These are phyloP conservation scores for Bipolaris sorokiniana DNA, from an alignment of 2,329 filamentous ascomycete species.

Conservation along the genomic window DNA sequence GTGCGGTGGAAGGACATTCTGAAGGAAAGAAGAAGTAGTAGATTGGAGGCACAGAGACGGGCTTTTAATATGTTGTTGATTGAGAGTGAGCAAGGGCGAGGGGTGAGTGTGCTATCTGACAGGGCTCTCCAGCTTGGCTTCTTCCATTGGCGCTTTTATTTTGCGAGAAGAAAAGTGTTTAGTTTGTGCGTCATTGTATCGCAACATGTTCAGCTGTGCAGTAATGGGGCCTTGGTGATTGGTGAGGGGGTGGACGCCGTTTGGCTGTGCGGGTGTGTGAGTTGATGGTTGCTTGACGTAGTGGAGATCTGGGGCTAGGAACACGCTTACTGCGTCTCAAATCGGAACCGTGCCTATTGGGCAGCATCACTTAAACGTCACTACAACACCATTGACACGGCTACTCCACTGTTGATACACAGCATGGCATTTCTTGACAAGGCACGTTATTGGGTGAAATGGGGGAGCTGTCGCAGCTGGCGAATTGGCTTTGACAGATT, in stretches of 20 bases:
- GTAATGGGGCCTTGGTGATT: neutral
- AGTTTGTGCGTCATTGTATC: conserved; percentile 1
- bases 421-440: neutral
- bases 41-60: neutral
- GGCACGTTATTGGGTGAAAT: neutral
- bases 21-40: neutral
- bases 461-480: too few species aligned
- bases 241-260: neutral
- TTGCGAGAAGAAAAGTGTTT: neutral
- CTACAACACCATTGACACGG: neutral
- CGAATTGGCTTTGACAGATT: neutral
- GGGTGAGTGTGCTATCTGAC: neutral
- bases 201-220: neutral
- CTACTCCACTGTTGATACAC: neutral
- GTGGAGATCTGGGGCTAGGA: neutral
- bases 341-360: neutral
- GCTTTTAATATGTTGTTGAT: conserved; percentile 2
- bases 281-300: neutral
- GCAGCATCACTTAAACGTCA: conserved; percentile 2
- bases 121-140: too few species aligned
- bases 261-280: neutral
- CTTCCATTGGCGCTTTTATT: conserved; percentile 3
- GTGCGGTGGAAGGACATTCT: conserved; percentile 16
- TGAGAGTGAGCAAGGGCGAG: neutral
- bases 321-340: conserved; percentile 1